Percentiles rank a stretch among this genome's conserved stretches.
Evolutionary conservation across 1,284 basidiomycete genomes (phyloP).

Genomic region (Rhodotorula sp.): DNA sequence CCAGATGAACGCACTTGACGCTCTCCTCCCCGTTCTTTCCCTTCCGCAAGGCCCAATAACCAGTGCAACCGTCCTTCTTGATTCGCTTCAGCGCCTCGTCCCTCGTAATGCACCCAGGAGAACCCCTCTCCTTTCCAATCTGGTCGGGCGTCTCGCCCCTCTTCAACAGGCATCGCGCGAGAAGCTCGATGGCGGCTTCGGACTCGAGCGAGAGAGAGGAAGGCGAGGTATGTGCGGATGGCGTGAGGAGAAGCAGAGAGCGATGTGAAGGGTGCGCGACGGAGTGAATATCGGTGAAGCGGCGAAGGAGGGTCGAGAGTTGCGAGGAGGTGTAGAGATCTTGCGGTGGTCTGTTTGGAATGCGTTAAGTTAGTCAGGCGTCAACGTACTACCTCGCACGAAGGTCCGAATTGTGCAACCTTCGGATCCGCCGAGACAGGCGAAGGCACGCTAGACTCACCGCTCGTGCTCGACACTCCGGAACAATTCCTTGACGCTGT

Average conservation of each 20-base stretch:
- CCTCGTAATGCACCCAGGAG: conserved; percentile 58
- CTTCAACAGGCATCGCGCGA: conserved; percentile 44
- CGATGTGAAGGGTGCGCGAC: conserved; percentile 66
- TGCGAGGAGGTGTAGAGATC: conserved; percentile 59
- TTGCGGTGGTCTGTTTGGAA: conserved; percentile 15
- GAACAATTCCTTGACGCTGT: conserved; percentile 48
- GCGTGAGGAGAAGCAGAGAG: conserved; percentile 66
- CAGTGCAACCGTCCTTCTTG: conserved; percentile 62
- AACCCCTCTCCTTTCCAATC: conserved; percentile 65
- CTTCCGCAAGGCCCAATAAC: conserved; percentile 57
- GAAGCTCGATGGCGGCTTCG: conserved; percentile 54
- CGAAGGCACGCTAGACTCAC: not conserved
- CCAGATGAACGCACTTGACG: conserved; percentile 54
- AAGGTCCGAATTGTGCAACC: no score
- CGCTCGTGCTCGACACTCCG: conserved; percentile 14
- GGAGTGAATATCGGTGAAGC: conserved; percentile 59
- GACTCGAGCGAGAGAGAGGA: conserved; percentile 38
- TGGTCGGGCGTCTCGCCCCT: conserved; percentile 54
- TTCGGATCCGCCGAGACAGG: not conserved
- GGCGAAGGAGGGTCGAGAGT: conserved; percentile 59
- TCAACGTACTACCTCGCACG: no score
- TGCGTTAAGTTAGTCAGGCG: not conserved
- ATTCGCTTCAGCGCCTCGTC: conserved; percentile 65
- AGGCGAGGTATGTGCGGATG: not conserved
- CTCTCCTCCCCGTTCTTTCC: conserved; percentile 53